Percentiles rank a stretch among this genome's conserved stretches.
Evolutionary conservation across 2,329 filamentous ascomycete species (phyloP).

Genomic region (Elsinoe ampelina): DNA sequence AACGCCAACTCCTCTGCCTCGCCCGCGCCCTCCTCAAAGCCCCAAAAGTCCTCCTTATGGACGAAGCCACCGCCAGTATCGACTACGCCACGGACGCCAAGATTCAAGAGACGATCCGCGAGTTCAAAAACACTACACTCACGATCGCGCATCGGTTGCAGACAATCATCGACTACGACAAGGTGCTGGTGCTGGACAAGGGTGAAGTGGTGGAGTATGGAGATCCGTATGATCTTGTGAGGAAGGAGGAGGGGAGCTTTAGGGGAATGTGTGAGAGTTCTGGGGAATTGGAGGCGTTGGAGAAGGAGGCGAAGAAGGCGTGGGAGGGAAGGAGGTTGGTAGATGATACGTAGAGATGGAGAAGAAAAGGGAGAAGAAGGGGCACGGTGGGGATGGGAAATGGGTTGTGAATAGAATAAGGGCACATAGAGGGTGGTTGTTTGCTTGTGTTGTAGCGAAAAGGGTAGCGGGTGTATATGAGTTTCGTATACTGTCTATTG

Average conservation of each 20-base stretch:
- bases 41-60: conserved; percentile 94
- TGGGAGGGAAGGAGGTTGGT: conserved; percentile 35
- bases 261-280: conserved; percentile 60
- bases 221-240: conserved; percentile 76
- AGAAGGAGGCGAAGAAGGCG: conserved; percentile 47
- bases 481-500: not conserved
- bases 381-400: not conserved
- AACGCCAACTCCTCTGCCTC: conserved; percentile 87
- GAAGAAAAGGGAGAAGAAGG: not conserved
- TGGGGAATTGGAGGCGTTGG: conserved; percentile 51
- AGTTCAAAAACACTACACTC: conserved; percentile 82
- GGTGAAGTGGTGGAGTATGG: conserved; percentile 80
- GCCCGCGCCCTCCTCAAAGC: conserved; percentile 85
- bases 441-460: not conserved
- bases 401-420: not conserved
- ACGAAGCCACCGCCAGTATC: conserved; percentile 94
- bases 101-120: conserved; percentile 93
- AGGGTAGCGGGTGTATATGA: not conserved
- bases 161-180: conserved; percentile 97
- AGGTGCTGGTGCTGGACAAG: conserved; percentile 87
- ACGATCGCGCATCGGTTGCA: conserved; percentile 93
- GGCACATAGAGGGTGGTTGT: not conserved
- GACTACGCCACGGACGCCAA: conserved; percentile 93
- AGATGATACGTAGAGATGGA: conserved; percentile 20
- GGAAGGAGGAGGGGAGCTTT: conserved; percentile 58